Evolutionary conservation across 2,329 filamentous ascomycete genomes (phyloP).

Genomic region (Nectriaceae sp.): DNA sequence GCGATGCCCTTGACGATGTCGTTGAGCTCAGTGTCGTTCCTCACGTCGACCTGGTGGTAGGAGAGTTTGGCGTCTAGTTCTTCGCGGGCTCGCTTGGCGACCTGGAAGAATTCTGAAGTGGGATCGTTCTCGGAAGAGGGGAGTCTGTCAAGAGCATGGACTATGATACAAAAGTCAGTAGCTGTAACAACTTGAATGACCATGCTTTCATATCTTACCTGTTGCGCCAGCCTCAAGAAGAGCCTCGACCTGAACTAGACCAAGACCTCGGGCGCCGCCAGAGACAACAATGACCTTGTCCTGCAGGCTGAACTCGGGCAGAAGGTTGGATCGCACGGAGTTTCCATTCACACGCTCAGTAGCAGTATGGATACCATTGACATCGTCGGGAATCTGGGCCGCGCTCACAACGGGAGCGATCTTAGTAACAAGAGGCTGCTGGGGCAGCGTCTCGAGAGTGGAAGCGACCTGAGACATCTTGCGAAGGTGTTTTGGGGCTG

Average conservation of each 20-base stretch:
- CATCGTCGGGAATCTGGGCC: conserved; percentile 1
- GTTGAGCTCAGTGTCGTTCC: conserved; percentile 69
- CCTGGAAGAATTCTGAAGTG: conserved; percentile 60
- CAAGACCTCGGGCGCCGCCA: conserved; percentile 75
- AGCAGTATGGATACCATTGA: no score
- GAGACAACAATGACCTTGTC: conserved; percentile 77
- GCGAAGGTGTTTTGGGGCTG: neutral
- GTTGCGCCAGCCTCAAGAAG: conserved; percentile 77
- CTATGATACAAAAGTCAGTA: conserved; percentile 36
- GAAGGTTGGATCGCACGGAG: conserved; percentile 28
- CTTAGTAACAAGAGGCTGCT: conserved; percentile 16
- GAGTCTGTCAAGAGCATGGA: conserved; percentile 68
- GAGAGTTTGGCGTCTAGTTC: conserved; percentile 68
- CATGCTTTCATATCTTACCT: conserved; percentile 47
- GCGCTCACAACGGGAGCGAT: conserved; percentile 2
- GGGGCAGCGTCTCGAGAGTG: conserved; percentile 20
- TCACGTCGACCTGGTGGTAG: conserved; percentile 81
- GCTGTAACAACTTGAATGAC: neutral
- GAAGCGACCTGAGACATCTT: conserved; percentile 31
- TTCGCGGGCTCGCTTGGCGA: conserved; percentile 63
- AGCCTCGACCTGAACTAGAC: conserved; percentile 76
- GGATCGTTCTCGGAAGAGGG: conserved; percentile 47
- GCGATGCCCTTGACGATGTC: conserved; percentile 69
- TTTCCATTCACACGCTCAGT: conserved; percentile 17
- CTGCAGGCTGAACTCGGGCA: conserved; percentile 76